These are phyloP conservation scores for Aspergillus arachidicola DNA, from an alignment of 2,329 filamentous ascomycete species.

Conservation along the genomic window DNA sequence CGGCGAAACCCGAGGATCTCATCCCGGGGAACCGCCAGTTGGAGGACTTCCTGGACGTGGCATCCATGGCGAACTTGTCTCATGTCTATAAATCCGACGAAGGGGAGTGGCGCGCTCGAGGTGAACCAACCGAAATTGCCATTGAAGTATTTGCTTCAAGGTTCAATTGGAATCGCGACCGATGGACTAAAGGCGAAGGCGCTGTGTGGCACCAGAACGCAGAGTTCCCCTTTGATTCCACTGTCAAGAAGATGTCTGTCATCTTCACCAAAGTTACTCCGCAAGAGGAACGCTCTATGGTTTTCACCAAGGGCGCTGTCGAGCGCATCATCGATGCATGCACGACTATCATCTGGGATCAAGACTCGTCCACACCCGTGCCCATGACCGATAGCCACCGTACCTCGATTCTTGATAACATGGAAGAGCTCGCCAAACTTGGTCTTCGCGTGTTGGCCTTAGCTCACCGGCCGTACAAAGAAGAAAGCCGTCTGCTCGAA, in stretches of 20 bases:
- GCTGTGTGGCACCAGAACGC: constrained; percentile 59
- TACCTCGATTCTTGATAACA: constrained; percentile 62
- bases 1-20: constrained; percentile 31
- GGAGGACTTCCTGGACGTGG: constrained; percentile 60
- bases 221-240: constrained; percentile 71
- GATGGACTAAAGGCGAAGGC: constrained; percentile 50
- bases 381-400: constrained; percentile 57
- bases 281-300: constrained; percentile 25
- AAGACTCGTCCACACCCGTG: constrained; percentile 38
- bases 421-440: constrained; percentile 64
- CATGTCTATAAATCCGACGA: constrained; percentile 59
- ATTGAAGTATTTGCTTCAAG: constrained; percentile 71
- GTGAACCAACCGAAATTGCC: constrained; percentile 70
- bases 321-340: constrained; percentile 67
- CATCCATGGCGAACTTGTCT: constrained; percentile 65
- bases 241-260: constrained; percentile 73
- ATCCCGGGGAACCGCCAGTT: constrained; percentile 49
- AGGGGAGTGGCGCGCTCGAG: constrained; percentile 61
- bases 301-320: constrained; percentile 54
- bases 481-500: constrained; percentile 14
- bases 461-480: constrained; percentile 45
- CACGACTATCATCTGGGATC: constrained; percentile 49
- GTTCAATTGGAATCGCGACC: constrained; percentile 62
- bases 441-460: constrained; percentile 70
- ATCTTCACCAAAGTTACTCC: constrained; percentile 51